Percentiles rank a stretch among this genome's conserved stretches.
phyloP scores from a whole-genome alignment of 345 rosid genomes.

The Euclidium syriacum region DNA sequence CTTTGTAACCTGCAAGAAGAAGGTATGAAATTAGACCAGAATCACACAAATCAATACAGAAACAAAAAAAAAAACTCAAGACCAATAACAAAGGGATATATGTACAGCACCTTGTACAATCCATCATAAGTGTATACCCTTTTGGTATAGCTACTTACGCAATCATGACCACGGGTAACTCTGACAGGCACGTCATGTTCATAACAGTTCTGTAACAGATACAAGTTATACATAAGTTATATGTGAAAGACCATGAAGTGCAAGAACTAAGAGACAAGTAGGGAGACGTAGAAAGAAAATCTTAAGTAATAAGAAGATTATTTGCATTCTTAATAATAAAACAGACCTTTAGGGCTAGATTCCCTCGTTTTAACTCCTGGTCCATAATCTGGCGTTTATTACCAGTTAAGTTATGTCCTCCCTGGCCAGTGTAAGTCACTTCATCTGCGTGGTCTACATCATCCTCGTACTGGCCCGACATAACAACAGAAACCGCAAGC shows the following conservation, averaged over 20 bases:
- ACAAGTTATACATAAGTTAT: background rate
- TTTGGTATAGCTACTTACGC: slow-evolving; percentile 57
- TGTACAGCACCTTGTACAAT: slow-evolving; percentile 58
- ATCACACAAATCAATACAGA: background rate
- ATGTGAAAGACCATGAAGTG: background rate
- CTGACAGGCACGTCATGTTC: slow-evolving; percentile 64
- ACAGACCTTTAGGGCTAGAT: slow-evolving; percentile 86
- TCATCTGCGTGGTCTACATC: slow-evolving; percentile 93
- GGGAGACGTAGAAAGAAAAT: background rate
- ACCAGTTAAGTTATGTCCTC: slow-evolving; percentile 80
- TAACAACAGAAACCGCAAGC: slow-evolving; percentile 63
- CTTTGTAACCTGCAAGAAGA: slow-evolving; percentile 52
- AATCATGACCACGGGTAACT: slow-evolving; percentile 81
- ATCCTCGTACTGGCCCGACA: slow-evolving; percentile 96
- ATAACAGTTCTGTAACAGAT: slow-evolving; percentile 57
- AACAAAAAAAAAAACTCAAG: background rate
- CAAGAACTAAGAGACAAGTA: background rate
- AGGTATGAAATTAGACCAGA: slow-evolving; percentile 6
- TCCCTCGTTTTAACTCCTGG: slow-evolving; percentile 70
- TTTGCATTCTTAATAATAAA: background rate
- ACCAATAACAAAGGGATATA: background rate
- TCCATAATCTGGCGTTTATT: slow-evolving; percentile 77
- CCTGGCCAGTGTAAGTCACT: slow-evolving; percentile 89
- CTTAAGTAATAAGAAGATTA: background rate
- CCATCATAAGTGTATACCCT: slow-evolving; percentile 90